These are phyloP conservation scores for Sporothrix dimorphospora DNA, from an alignment of 2,329 filamentous ascomycete species.

Conservation along the genomic window DNA sequence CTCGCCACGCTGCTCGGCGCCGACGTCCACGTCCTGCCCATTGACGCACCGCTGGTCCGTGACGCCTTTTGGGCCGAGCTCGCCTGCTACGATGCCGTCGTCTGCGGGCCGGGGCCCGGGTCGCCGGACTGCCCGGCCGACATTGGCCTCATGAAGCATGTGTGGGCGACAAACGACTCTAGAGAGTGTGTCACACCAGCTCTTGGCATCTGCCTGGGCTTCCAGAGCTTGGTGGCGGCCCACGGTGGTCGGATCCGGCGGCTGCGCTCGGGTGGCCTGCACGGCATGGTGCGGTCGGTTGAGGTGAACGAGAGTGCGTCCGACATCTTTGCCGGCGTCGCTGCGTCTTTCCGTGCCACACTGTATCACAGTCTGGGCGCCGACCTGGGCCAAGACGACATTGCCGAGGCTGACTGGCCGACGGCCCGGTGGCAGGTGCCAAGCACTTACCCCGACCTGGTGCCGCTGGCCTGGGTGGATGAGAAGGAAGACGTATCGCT, in stretches of 20 bases:
- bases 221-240: conserved; percentile 75
- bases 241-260: conserved; percentile 65
- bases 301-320: conserved; percentile 39
- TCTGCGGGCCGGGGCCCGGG: conserved; percentile 89
- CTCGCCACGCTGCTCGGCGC: conserved; percentile 70
- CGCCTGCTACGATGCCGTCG: conserved; percentile 74
- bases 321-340: conserved; percentile 68
- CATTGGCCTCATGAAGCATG: conserved; percentile 75
- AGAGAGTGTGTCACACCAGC: conserved; percentile 57
- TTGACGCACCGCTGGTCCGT: conserved; percentile 60
- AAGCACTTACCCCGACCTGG: conserved; percentile 45
- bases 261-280: conserved; percentile 68
- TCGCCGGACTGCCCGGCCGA: conserved; percentile 73
- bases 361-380: conserved; percentile 72
- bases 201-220: conserved; percentile 86
- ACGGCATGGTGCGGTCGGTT: conserved; percentile 72
- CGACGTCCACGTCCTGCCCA: conserved; percentile 71
- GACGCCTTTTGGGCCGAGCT: conserved; percentile 55
- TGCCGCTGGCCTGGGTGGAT: conserved; percentile 66
- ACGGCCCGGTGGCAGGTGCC: conserved; percentile 47
- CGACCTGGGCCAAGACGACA: conserved; percentile 54
- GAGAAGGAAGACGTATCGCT: conserved; percentile 42
- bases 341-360: conserved; percentile 64
- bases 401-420: conserved; percentile 45
- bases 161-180: conserved; percentile 63